Percentiles rank a stretch among this genome's conserved stretches.
Evolutionary conservation across 306 rosid genomes (phyloP).

Genomic region (Corylus avellana): DNA sequence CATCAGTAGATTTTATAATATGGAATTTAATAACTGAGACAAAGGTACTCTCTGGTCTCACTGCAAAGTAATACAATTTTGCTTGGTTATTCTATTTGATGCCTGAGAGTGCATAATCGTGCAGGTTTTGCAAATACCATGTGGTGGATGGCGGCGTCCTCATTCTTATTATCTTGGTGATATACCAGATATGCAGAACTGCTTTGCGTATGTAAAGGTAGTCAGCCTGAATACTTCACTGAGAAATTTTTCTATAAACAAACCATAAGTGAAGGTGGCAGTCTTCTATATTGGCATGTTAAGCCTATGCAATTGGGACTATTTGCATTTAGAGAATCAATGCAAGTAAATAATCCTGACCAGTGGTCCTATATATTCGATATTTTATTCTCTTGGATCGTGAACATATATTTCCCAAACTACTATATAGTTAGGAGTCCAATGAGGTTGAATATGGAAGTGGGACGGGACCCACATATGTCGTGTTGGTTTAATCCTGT

Average conservation of each 20-base stretch:
- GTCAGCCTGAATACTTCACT: background rate
- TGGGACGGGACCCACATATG: background rate
- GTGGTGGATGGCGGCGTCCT: conserved; percentile 99
- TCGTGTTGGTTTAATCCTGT: background rate
- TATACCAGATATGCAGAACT: conserved; percentile 73
- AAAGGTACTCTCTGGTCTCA: conserved; percentile 53
- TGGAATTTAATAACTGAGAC: conserved; percentile 82
- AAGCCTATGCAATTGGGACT: background rate
- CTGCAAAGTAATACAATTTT: background rate
- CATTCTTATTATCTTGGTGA: conserved; percentile 88
- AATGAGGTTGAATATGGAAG: background rate
- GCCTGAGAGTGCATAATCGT: conserved; percentile 20
- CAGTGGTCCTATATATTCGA: background rate
- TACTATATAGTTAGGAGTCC: background rate
- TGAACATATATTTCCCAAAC: background rate
- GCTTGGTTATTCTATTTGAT: conserved; percentile 13
- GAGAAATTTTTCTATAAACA: background rate
- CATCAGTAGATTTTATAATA: conserved; percentile 78
- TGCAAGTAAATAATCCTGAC: background rate
- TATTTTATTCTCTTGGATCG: background rate
- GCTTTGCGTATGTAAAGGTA: conserved; percentile 97
- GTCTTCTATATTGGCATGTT: background rate
- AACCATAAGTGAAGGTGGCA: background rate
- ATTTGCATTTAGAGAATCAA: background rate
- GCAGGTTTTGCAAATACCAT: conserved; percentile 80